Percentiles rank a stretch among this genome's conserved stretches.
Conservation (phyloP, 2,329 filamentous ascomycete genomes). For the Aspergillus costaricaensis region DNA sequence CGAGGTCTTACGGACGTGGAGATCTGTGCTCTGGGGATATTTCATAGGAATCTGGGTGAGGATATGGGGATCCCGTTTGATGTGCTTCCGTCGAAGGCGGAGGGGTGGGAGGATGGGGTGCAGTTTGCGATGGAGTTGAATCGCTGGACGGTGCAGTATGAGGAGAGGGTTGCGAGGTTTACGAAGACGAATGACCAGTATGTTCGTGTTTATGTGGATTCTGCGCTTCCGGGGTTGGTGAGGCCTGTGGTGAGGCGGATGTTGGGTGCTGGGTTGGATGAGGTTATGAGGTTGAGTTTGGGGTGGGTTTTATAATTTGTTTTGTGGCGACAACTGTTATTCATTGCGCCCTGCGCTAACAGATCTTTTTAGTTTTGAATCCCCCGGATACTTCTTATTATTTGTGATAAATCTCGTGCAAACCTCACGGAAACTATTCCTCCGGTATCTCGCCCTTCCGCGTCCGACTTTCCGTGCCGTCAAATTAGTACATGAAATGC, state of each 20-base stretch:
- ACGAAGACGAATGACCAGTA: slow-evolving; percentile 20
- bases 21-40: slow-evolving; percentile 60
- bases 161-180: slow-evolving; percentile 16
- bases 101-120: slow-evolving; percentile 11
- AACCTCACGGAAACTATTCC: slow-evolving; percentile 1
- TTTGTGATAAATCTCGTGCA: neutral
- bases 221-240: slow-evolving; percentile 15
- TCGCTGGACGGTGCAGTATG: slow-evolving; percentile 17
- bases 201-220: slow-evolving; percentile 20
- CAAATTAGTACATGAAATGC: slow-evolving; percentile 2
- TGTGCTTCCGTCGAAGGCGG: slow-evolving; percentile 22
- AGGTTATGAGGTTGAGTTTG: slow-evolving; percentile 22
- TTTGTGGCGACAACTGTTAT: no score
- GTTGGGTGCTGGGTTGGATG: slow-evolving; percentile 17
- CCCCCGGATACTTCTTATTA: neutral
- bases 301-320: slow-evolving; percentile 10
- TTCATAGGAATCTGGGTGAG: slow-evolving; percentile 65
- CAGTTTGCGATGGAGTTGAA: slow-evolving; percentile 12
- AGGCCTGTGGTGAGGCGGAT: slow-evolving; percentile 16
- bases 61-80: slow-evolving; percentile 61
- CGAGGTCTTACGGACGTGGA: slow-evolving; percentile 64
- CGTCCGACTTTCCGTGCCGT: slow-evolving; percentile 1
- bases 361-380: slow-evolving; percentile 10
- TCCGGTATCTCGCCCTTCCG: slow-evolving; percentile 11
- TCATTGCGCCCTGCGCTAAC: no score